phyloP scores from a whole-genome alignment of 108 stramenopile genomes.

The Cylindrotheca closterium region DNA sequence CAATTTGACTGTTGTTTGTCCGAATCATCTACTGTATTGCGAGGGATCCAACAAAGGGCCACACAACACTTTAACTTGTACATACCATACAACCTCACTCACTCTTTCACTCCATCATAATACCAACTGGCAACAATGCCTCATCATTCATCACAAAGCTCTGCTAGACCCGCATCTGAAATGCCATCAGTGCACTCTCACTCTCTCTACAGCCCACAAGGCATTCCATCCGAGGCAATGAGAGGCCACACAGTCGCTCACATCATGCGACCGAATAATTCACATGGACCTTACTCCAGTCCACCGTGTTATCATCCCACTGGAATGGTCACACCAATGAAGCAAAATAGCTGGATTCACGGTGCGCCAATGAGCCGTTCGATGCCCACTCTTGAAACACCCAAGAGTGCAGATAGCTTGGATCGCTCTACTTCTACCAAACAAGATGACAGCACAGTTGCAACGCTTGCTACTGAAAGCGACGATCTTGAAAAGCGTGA shows the following conservation, averaged over 20 bases:
- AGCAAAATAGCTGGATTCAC: not conserved
- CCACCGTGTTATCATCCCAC: constrained; percentile 1
- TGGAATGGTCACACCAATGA: constrained; percentile 20
- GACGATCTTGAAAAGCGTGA: constrained; percentile 29
- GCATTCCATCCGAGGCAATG: not conserved
- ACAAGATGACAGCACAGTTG: constrained; percentile 22
- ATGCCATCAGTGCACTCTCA: not conserved
- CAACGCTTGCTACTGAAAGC: constrained; percentile 25
- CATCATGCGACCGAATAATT: constrained; percentile 32
- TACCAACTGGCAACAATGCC: no score
- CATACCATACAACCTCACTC: no score
- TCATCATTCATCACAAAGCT: not conserved
- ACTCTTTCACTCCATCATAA: no score
- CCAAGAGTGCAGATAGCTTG: constrained; percentile 19
- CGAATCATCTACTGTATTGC: no score
- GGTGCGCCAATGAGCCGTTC: no score
- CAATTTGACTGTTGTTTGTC: no score
- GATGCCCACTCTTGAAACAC: constrained; percentile 12
- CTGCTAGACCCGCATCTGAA: not conserved
- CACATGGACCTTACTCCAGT: constrained; percentile 1
- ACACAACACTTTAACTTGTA: no score
- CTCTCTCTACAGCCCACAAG: not conserved
- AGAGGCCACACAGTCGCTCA: constrained; percentile 12
- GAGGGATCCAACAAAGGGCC: no score
- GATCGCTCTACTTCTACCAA: constrained; percentile 18